Evolutionary conservation across 2,329 filamentous ascomycete genomes (phyloP).

Genomic region (Kalaharituber pfeilii): DNA sequence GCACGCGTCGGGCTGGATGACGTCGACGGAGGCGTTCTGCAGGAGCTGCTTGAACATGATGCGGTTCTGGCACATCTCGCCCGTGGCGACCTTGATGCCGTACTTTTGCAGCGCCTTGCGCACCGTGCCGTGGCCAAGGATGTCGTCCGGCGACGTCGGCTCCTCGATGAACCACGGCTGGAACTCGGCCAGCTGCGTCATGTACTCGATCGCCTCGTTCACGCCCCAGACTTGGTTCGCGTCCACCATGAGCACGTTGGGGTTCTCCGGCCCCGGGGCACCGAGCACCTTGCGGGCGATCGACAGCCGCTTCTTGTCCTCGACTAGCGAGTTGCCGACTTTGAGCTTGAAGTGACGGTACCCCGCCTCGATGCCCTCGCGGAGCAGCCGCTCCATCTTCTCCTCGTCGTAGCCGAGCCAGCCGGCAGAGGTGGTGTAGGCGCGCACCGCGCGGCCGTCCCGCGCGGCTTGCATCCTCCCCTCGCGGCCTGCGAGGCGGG

Average conservation of each 20-base stretch:
- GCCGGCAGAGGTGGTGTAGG: slow-evolving; percentile 77
- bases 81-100: slow-evolving; percentile 70
- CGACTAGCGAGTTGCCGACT: slow-evolving; percentile 56
- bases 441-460: slow-evolving; percentile 57
- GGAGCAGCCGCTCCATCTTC: slow-evolving; percentile 60
- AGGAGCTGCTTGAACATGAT: slow-evolving; percentile 89
- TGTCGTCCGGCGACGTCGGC: slow-evolving; percentile 76
- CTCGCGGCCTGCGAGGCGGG: slow-evolving; percentile 46
- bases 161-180: slow-evolving; percentile 78
- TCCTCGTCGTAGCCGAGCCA: slow-evolving; percentile 85
- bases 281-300: slow-evolving; percentile 69
- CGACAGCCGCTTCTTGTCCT: slow-evolving; percentile 50
- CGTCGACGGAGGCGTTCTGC: slow-evolving; percentile 60
- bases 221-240: slow-evolving; percentile 89
- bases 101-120: slow-evolving; percentile 58
- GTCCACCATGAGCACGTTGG: slow-evolving; percentile 80
- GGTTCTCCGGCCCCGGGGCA: slow-evolving; percentile 55
- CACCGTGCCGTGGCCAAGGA: slow-evolving; percentile 73
- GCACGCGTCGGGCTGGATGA: slow-evolving; percentile 82
- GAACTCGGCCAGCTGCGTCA: slow-evolving; percentile 65
- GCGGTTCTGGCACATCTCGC: slow-evolving; percentile 91
- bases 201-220: slow-evolving; percentile 72
- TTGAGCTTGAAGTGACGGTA: slow-evolving; percentile 86
- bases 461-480: slow-evolving; percentile 57
- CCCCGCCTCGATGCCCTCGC: slow-evolving; percentile 57